phyloP scores from a whole-genome alignment of 148 eudicot species.

The Camellia lanceoleosa region DNA sequence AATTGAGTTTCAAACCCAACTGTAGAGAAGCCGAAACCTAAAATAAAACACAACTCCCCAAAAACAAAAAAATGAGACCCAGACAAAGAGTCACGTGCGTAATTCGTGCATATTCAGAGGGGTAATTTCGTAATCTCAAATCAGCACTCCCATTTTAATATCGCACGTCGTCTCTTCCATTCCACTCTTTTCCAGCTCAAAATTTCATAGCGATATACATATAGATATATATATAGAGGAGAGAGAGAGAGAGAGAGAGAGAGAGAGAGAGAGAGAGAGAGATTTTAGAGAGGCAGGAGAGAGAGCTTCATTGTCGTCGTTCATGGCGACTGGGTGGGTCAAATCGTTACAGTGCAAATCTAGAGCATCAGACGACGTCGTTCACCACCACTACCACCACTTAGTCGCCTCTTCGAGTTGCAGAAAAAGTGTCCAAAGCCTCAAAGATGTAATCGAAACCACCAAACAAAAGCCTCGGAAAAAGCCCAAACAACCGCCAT shows the following conservation, averaged over 20 bases:
- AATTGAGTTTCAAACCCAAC: too few relatives aligned
- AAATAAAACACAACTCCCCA: too few relatives aligned
- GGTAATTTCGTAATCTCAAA: conserved; percentile 14
- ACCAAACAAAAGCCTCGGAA: conserved; percentile 25
- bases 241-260: neutral
- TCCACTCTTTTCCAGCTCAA: conserved; percentile 8
- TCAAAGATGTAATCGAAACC: conserved; percentile 57
- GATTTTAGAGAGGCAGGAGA: neutral
- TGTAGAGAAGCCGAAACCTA: too few relatives aligned
- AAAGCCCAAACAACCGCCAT: conserved; percentile 16
- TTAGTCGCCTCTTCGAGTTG: conserved; percentile 49
- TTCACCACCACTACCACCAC: conserved; percentile 22
- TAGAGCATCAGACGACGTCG: conserved; percentile 74
- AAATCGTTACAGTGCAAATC: conserved; percentile 89
- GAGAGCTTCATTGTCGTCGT: conserved; percentile 3
- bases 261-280: neutral
- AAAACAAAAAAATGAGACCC: too few relatives aligned
- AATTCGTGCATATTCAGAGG: neutral
- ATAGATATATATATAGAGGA: neutral
- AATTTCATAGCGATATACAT: neutral
- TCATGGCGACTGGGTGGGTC: conserved; percentile 80
- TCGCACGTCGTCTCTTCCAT: conserved; percentile 20
- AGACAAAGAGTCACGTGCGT: conserved; percentile 4
- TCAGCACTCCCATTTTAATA: neutral
- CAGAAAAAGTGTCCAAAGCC: conserved; percentile 44